Percentiles rank a stretch among this genome's conserved stretches.
Evolutionary conservation across 1,284 basidiomycete genomes (phyloP).

Genomic region (Coniferiporia sulphurascens): DNA sequence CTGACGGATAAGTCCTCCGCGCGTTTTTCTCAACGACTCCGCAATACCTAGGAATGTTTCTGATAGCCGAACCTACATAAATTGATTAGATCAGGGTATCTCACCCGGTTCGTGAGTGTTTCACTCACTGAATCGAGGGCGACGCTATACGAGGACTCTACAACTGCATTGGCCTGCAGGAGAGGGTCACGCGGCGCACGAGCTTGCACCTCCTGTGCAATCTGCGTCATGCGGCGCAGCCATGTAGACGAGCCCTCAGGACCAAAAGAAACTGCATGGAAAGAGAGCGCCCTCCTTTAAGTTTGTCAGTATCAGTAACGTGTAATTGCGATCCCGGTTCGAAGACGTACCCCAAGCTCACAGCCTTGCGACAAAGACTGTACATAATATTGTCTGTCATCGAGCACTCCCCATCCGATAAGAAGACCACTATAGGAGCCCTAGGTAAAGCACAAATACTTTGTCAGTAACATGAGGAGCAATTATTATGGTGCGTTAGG

Average conservation of each 20-base stretch:
- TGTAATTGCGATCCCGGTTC: neutral
- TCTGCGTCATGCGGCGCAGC: slow-evolving; percentile 48
- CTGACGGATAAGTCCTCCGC: slow-evolving; percentile 27
- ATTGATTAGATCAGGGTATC: no score
- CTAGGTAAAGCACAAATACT: slow-evolving; percentile 27
- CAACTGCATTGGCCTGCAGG: slow-evolving; percentile 30
- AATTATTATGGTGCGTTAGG: no score
- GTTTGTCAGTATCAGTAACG: neutral
- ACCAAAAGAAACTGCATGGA: slow-evolving; percentile 58
- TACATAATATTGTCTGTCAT: slow-evolving; percentile 39
- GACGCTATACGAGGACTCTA: slow-evolving; percentile 46
- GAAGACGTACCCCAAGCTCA: slow-evolving; percentile 42
- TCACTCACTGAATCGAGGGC: slow-evolving; percentile 50
- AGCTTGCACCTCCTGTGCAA: slow-evolving; percentile 47
- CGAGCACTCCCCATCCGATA: slow-evolving; percentile 53
- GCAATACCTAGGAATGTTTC: slow-evolving; percentile 61
- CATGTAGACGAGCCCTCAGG: slow-evolving; percentile 28
- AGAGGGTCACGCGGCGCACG: slow-evolving; percentile 43
- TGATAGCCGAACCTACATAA: slow-evolving; percentile 45
- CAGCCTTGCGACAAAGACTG: slow-evolving; percentile 40
- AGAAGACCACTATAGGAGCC: slow-evolving; percentile 56
- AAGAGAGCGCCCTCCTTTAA: slow-evolving; percentile 49
- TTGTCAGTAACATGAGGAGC: neutral
- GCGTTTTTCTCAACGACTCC: slow-evolving; percentile 51
- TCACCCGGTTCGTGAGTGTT: no score